These are phyloP conservation scores for Closterium sp. DNA, from an alignment of 139 green algal genomes.

Conservation along the genomic window DNA sequence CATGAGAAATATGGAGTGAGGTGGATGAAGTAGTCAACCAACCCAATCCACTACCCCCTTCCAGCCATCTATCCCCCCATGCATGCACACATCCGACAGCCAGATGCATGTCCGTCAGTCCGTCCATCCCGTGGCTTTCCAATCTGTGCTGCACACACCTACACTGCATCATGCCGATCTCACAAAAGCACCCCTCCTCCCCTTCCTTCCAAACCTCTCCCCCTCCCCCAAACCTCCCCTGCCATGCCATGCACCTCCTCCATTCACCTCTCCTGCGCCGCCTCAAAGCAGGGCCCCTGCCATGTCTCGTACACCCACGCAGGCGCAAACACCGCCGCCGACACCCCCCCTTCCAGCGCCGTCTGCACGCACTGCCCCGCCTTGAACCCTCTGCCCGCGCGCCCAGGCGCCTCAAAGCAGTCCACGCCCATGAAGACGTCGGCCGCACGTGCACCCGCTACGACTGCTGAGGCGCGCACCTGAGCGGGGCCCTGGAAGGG, in stretches of 20 bases:
- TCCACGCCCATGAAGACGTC: constrained; percentile 83
- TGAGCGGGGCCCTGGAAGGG: not conserved
- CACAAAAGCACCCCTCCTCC: no score
- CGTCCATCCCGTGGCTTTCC: no score
- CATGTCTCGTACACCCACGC: constrained; percentile 34
- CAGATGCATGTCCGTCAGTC: no score
- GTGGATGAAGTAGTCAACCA: not conserved
- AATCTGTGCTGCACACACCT: no score
- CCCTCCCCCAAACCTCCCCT: not conserved
- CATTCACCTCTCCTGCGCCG: constrained; percentile 9
- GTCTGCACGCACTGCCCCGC: not conserved
- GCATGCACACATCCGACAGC: no score
- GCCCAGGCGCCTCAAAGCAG: constrained; percentile 70
- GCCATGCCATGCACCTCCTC: not conserved
- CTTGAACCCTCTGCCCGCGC: constrained; percentile 58
- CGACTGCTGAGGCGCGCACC: not conserved
- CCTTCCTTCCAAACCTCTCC: not conserved
- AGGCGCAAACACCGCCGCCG: constrained; percentile 29
- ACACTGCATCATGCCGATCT: no score
- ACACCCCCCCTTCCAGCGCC: constrained; percentile 3
- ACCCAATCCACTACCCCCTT: no score
- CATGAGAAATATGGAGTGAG: not conserved
- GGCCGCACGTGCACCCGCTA: constrained; percentile 29
- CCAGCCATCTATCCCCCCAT: no score
- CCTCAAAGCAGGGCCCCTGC: constrained; percentile 1